A percentile compares a stretch with the other conserved stretches of the same genome.
These are phyloP conservation scores for Ascosphaera apis DNA, from an alignment of 2,329 filamentous ascomycete genomes.

Conservation along the genomic window DNA sequence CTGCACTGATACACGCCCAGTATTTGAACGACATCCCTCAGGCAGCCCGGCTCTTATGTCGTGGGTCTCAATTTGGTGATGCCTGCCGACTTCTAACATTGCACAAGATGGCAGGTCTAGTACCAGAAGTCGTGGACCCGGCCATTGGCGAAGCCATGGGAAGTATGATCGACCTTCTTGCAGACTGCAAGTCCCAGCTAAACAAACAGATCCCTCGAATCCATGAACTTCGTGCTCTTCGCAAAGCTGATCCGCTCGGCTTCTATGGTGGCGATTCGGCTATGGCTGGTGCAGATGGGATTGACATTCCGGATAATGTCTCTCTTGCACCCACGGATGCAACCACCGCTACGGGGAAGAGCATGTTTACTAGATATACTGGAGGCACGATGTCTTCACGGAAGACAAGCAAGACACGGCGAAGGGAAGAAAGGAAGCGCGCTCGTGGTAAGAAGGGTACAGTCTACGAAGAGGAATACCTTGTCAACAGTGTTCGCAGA, in stretches of 20 bases:
- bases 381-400: slow-evolving; percentile 41
- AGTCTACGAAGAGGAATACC: slow-evolving; percentile 94
- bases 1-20: slow-evolving; percentile 59
- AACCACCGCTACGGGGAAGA: slow-evolving; percentile 53
- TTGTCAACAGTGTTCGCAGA: slow-evolving; percentile 66
- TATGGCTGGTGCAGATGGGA: slow-evolving; percentile 28
- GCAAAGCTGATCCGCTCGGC: slow-evolving; percentile 60
- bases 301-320: slow-evolving; percentile 72
- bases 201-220: slow-evolving; percentile 69
- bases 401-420: slow-evolving; percentile 67
- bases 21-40: slow-evolving; percentile 50
- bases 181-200: slow-evolving; percentile 76
- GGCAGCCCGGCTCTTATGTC: slow-evolving; percentile 60
- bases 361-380: slow-evolving; percentile 81
- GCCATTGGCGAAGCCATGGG: slow-evolving; percentile 63
- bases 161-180: slow-evolving; percentile 68
- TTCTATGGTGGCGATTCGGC: slow-evolving; percentile 64
- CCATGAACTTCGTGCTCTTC: slow-evolving; percentile 56
- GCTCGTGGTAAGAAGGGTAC: slow-evolving; percentile 88
- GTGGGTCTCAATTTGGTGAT: slow-evolving; percentile 66
- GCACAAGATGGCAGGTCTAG: slow-evolving; percentile 28
- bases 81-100: slow-evolving; percentile 57
- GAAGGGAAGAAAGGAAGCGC: slow-evolving; percentile 82
- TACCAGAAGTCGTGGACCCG: slow-evolving; percentile 47
- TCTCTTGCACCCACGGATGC: slow-evolving; percentile 71